phyloP scores from a whole-genome alignment of 2,329 filamentous ascomycete genomes.

The Diaporthe sp. region DNA sequence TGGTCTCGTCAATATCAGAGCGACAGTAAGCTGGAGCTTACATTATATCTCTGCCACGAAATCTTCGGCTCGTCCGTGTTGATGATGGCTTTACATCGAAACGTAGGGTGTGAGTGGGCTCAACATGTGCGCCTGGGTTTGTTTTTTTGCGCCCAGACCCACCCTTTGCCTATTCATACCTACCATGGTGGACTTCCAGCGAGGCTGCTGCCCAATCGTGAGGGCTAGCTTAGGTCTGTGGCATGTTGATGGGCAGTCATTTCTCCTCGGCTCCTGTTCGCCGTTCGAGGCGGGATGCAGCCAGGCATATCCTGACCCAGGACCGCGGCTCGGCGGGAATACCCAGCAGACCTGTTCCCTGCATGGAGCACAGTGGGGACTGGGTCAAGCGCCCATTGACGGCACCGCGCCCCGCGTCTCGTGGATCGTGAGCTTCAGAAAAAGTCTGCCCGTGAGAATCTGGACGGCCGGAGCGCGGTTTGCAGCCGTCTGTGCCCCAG shows the following conservation, averaged over 20 bases:
- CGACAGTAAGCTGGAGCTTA: not conserved
- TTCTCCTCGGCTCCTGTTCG: constrained; percentile 6
- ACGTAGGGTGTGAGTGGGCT: not conserved
- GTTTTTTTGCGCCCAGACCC: not conserved
- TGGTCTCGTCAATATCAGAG: not conserved
- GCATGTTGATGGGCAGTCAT: not conserved
- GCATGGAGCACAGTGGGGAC: constrained; percentile 25
- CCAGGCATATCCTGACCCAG: constrained; percentile 13
- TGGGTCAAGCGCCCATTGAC: not conserved
- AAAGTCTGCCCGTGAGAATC: not conserved
- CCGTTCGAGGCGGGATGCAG: constrained; percentile 11
- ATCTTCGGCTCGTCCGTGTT: not conserved
- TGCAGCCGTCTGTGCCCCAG: not conserved
- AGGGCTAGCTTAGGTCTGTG: not conserved
- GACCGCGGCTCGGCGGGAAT: constrained; percentile 27
- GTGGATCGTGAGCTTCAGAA: not conserved
- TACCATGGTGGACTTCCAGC: not conserved
- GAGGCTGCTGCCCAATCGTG: not conserved
- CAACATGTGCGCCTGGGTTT: too few relatives aligned
- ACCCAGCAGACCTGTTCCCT: constrained; percentile 28
- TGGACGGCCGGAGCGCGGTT: not conserved
- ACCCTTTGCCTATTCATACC: not conserved
- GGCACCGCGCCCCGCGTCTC: not conserved
- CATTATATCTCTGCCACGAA: not conserved
- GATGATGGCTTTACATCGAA: not conserved